Conservation (phyloP, 148 eudicot species). For the Selenicereus undatus region DNA sequence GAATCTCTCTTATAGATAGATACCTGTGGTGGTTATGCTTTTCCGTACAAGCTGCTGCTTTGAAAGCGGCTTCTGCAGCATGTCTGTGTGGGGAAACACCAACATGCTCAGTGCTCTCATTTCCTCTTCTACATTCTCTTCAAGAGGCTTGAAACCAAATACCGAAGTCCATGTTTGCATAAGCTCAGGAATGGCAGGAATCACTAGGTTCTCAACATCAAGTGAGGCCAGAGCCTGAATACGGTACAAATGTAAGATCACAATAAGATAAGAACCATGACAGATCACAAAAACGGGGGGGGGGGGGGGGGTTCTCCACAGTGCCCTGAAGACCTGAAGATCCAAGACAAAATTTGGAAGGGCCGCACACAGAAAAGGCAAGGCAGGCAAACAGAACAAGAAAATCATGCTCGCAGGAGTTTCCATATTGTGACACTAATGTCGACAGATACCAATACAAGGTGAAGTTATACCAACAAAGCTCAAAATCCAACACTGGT, state of each 20-base stretch:
- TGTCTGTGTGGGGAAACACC: conserved; percentile 59
- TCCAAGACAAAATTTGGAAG: no score
- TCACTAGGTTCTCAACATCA: conserved; percentile 69
- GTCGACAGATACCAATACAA: no score
- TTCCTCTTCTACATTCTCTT: conserved; percentile 43
- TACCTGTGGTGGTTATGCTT: conserved; percentile 40
- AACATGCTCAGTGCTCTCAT: conserved; percentile 55
- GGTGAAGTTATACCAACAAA: background rate
- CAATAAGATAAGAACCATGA: background rate
- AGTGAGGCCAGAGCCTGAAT: conserved; percentile 68
- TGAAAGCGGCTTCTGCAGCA: conserved; percentile 58
- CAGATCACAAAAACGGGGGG: background rate
- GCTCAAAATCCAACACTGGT: no score
- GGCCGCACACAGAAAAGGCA: no score
- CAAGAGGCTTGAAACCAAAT: conserved; percentile 75
- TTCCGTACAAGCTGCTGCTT: conserved; percentile 19
- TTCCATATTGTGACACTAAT: background rate
- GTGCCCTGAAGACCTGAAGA: no score
- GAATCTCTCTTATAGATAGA: background rate
- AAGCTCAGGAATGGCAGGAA: conserved; percentile 84
- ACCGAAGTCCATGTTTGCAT: conserved; percentile 74
- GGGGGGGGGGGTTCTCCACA: no score
- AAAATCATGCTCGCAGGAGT: background rate
- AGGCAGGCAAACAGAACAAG: background rate
- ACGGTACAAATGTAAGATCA: conserved; percentile 1